These are phyloP conservation scores for Flaveria bidentis DNA, from an alignment of 129 eudicot genomes.

Conservation along the genomic window DNA sequence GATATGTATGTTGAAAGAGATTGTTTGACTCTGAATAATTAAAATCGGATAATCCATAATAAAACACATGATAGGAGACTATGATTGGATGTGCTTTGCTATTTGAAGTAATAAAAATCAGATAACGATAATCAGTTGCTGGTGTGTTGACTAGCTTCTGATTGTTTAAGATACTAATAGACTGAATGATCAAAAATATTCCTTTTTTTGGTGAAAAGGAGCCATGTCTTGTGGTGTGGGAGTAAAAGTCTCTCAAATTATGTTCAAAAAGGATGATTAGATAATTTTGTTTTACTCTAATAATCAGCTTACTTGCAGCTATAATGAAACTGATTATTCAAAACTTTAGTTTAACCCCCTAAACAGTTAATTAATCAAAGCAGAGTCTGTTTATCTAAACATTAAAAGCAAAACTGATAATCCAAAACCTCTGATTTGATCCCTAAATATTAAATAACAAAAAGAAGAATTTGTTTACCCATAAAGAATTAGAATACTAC, in stretches of 20 bases:
- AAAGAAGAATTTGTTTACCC: background rate
- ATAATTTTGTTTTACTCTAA: background rate
- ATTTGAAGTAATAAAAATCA: background rate
- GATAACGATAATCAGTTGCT: background rate
- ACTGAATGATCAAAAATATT: background rate
- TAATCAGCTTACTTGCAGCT: background rate
- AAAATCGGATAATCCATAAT: background rate
- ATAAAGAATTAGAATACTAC: constrained; percentile 39
- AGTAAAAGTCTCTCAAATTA: constrained; percentile 3
- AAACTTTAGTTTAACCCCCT: background rate
- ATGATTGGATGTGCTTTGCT: background rate
- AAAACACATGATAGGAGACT: background rate
- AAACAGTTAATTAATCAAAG: background rate
- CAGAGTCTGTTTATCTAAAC: background rate
- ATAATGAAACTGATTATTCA: background rate
- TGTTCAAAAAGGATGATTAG: background rate
- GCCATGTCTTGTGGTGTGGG: background rate
- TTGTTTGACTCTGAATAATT: background rate
- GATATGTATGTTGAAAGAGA: background rate
- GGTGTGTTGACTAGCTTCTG: background rate
- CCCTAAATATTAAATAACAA: background rate
- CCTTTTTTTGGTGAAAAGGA: background rate
- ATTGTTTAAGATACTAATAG: background rate
- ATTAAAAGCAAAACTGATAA: background rate
- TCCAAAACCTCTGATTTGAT: background rate